Conservation (phyloP, 345 rosid species). For the Laguncularia racemosa region DNA sequence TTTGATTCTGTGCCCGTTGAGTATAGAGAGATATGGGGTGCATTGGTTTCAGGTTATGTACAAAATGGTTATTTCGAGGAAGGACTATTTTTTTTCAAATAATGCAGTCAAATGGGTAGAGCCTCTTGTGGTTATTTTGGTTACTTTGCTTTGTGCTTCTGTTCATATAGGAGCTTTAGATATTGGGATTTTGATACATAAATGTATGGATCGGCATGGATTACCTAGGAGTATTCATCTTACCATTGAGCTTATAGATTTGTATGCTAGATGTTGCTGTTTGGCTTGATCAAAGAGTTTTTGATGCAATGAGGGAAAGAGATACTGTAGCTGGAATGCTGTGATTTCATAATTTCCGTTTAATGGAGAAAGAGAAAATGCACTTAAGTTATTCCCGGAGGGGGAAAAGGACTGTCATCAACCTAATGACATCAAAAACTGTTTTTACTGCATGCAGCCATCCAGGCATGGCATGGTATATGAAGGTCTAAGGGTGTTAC, state of each 20-base stretch:
- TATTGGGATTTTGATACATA: conserved; percentile 11
- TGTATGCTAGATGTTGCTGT: conserved; percentile 17
- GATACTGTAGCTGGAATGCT: conserved; percentile 13
- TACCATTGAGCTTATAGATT: conserved; percentile 15
- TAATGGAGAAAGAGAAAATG: conserved; percentile 13
- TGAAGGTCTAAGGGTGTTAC: conserved; percentile 12
- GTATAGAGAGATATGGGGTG: conserved; percentile 42
- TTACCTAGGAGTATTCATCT: conserved; percentile 2
- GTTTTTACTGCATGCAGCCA: conserved; percentile 12
- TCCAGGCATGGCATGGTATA: conserved; percentile 11
- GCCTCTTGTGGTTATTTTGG: conserved; percentile 17
- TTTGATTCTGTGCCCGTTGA: conserved; percentile 30
- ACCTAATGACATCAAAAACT: conserved; percentile 13
- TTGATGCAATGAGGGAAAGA: conserved; percentile 9
- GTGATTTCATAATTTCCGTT: conserved; percentile 13
- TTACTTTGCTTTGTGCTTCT: conserved; percentile 15
- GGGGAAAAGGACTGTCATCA: conserved; percentile 7
- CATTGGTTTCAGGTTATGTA: conserved; percentile 45
- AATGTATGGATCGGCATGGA: background rate
- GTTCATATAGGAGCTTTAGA: conserved; percentile 14
- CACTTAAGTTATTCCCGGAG: conserved; percentile 9
- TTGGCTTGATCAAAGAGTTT: conserved; percentile 8
- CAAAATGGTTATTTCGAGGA: conserved; percentile 40
- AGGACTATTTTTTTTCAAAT: conserved; percentile 29
- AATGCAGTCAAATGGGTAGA: conserved; percentile 13